Evolutionary conservation across 2,329 filamentous ascomycete species (phyloP).

Genomic region (Elsinoe necatrix): DNA sequence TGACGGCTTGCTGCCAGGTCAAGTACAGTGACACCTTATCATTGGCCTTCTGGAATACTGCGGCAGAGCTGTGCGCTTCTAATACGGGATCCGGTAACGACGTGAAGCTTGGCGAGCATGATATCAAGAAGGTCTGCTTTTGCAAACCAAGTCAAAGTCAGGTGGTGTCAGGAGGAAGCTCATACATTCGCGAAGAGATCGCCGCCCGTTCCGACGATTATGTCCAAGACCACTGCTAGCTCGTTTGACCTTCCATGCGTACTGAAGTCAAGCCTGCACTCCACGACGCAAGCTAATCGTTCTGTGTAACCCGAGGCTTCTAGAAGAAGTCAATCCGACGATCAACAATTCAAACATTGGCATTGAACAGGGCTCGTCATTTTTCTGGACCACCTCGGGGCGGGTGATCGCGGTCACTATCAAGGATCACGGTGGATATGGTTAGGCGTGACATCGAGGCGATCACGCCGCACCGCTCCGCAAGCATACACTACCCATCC

Average conservation of each 20-base stretch:
- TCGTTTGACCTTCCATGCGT: neutral
- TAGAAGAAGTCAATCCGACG: conserved; percentile 2
- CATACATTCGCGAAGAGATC: neutral
- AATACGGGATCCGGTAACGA: neutral
- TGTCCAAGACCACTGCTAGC: neutral
- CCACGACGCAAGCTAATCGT: neutral
- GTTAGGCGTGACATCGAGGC: neutral
- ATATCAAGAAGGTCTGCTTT: neutral
- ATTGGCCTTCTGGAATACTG: too few species aligned
- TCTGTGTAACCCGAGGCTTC: neutral
- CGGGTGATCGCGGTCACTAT: neutral
- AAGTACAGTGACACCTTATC: too few species aligned
- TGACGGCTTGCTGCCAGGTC: too few species aligned
- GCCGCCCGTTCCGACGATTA: neutral
- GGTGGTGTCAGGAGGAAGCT: neutral
- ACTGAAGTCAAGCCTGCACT: neutral
- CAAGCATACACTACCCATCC: neutral
- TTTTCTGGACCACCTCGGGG: too few species aligned
- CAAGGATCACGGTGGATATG: neutral
- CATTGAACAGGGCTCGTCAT: neutral
- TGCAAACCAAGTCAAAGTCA: neutral
- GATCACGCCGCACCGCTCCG: conserved; percentile 8
- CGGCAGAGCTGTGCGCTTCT: too few species aligned
- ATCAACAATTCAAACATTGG: neutral
- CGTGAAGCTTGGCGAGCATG: neutral